Percentiles rank a stretch among this genome's conserved stretches.
phyloP scores from a whole-genome alignment of 78 protist species.

The Chrysochromulina tobinii region DNA sequence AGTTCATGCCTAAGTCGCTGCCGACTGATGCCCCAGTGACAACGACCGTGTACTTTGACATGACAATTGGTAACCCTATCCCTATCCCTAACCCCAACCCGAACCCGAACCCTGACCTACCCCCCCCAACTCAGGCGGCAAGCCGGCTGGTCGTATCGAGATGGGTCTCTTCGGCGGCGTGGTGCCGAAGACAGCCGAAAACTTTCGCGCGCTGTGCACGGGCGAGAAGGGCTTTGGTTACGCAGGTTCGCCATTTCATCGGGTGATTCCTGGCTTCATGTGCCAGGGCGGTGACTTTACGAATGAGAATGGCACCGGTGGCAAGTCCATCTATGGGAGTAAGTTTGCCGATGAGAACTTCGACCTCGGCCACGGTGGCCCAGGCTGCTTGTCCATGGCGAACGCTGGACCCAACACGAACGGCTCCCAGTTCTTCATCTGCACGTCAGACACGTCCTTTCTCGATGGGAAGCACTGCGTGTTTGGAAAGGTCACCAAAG shows the following conservation, averaged over 20 bases:
- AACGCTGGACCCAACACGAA: conserved; percentile 92
- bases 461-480: conserved; percentile 45
- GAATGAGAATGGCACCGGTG: conserved; percentile 58
- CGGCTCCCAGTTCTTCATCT: conserved; percentile 77
- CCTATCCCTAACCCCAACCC: no score
- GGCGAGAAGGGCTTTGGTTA: conserved; percentile 66
- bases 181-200: conserved; percentile 58
- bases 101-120: no score
- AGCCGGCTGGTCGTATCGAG: background rate
- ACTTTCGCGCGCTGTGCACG: conserved; percentile 64
- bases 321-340: conserved; percentile 61
- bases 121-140: background rate
- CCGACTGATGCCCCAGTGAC: background rate
- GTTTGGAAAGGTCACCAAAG: conserved; percentile 29
- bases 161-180: background rate
- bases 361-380: background rate
- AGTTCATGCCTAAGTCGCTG: background rate
- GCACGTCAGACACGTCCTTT: conserved; percentile 27
- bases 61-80: background rate
- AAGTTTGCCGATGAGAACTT: conserved; percentile 58
- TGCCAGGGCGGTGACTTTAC: conserved; percentile 68
- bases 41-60: background rate
- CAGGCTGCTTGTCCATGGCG: conserved; percentile 83
- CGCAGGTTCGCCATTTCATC: conserved; percentile 62
- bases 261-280: conserved; percentile 51